Conservation (phyloP, 106 monocot genomes). For the Alisma plantagoaquatica region DNA sequence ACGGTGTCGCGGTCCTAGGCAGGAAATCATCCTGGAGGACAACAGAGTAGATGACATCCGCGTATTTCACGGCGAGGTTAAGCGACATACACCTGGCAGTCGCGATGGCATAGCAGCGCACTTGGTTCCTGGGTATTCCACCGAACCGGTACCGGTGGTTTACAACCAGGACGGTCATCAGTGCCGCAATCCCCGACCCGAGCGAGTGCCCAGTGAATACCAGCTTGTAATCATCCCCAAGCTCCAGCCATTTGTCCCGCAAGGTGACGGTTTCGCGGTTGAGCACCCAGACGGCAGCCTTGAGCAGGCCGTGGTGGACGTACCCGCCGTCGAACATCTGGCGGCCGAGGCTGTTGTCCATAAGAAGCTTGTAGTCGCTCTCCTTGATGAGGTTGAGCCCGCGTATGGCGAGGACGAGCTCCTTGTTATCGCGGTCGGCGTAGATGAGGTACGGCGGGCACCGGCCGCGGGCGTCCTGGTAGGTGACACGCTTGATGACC, state of each 20-base stretch:
- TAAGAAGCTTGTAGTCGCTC: slow-evolving; percentile 64
- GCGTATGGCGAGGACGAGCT: slow-evolving; percentile 66
- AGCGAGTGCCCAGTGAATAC: slow-evolving; percentile 78
- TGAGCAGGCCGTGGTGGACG: slow-evolving; percentile 60
- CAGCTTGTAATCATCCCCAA: slow-evolving; percentile 39
- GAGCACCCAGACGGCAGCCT: slow-evolving; percentile 64
- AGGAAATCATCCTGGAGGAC: slow-evolving; percentile 88
- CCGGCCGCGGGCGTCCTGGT: slow-evolving; percentile 34
- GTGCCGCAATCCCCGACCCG: slow-evolving; percentile 75
- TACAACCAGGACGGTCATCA: slow-evolving; percentile 60
- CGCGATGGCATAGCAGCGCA: slow-evolving; percentile 64
- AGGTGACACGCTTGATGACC: slow-evolving; percentile 31
- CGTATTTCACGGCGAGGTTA: slow-evolving; percentile 89
- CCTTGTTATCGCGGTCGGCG: slow-evolving; percentile 30
- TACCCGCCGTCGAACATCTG: slow-evolving; percentile 68
- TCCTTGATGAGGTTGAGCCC: slow-evolving; percentile 67
- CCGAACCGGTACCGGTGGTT: slow-evolving; percentile 48
- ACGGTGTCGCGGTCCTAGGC: no score
- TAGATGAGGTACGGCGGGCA: slow-evolving; percentile 77
- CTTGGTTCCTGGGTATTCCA: slow-evolving; percentile 36
- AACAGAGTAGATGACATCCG: slow-evolving; percentile 75
- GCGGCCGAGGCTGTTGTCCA: slow-evolving; percentile 44
- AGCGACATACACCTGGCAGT: slow-evolving; percentile 87
- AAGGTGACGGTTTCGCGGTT: slow-evolving; percentile 54
- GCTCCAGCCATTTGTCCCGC: slow-evolving; percentile 20